These are phyloP conservation scores for Leccinum griseonigrum DNA, from an alignment of 1,284 basidiomycete genomes.

Conservation along the genomic window DNA sequence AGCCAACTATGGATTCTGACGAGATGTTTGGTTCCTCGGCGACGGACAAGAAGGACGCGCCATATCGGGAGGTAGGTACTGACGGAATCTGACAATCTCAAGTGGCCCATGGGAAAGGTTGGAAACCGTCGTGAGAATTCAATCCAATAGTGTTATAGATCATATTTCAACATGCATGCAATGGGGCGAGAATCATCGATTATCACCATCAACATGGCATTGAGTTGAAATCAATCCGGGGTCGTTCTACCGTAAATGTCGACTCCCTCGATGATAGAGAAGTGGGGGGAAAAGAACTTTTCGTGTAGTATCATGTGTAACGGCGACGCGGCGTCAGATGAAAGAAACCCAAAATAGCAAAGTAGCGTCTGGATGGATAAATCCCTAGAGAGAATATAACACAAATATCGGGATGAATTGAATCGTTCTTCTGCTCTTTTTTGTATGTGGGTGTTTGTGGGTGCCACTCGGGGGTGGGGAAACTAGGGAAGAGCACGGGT, in stretches of 20 bases:
- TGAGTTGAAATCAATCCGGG: neutral
- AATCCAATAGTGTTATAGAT: neutral
- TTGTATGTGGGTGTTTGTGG: neutral
- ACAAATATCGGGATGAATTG: neutral
- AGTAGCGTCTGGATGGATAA: conserved; percentile 9
- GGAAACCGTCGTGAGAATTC: conserved; percentile 42
- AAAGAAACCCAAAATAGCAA: conserved; percentile 22
- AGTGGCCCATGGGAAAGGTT: conserved; percentile 62
- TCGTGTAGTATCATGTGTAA: conserved; percentile 25
- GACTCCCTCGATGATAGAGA: neutral
- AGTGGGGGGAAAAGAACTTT: neutral
- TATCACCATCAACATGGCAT: neutral
- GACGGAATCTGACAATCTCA: conserved; percentile 50
- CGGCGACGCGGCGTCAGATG: neutral
- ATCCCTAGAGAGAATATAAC: conserved; percentile 16
- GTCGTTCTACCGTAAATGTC: neutral
- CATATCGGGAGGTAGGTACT: conserved; percentile 7
- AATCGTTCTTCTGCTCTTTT: neutral
- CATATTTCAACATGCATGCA: neutral
- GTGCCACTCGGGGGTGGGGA: too few species aligned
- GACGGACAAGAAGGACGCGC: neutral
- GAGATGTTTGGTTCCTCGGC: conserved; percentile 11
- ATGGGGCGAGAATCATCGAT: neutral
- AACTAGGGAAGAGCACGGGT: too few species aligned
- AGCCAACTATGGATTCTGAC: conserved; percentile 27